A percentile compares a stretch with the other conserved stretches of the same genome.
Evolutionary conservation across 306 rosid genomes (phyloP).

Genomic region (Dalbergia cultrata): DNA sequence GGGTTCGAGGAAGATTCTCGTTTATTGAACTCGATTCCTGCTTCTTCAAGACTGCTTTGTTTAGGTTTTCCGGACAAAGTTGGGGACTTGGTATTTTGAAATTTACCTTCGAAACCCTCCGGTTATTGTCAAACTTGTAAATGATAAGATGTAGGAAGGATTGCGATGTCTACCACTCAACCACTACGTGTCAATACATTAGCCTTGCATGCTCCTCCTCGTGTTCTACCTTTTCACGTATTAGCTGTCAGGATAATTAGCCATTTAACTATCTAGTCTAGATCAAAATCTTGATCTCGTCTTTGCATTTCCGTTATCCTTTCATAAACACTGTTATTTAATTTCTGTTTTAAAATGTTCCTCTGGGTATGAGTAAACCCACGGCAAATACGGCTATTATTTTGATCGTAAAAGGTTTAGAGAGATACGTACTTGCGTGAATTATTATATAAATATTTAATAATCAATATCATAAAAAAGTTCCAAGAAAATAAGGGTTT

Average conservation of each 20-base stretch:
- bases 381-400: neutral
- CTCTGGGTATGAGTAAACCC: neutral
- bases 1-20: neutral
- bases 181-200: neutral
- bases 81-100: neutral
- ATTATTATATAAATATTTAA: too few species aligned
- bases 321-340: neutral
- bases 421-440: neutral
- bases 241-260: neutral
- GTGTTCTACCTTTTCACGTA: neutral
- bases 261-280: too few species aligned
- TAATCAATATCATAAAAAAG: neutral
- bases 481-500: neutral
- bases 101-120: neutral
- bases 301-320: neutral
- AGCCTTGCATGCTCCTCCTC: neutral
- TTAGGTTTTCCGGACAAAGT: neutral
- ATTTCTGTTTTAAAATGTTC: neutral
- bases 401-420: neutral
- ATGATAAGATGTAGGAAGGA: neutral
- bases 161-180: neutral
- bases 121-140: neutral
- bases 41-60: conserved; percentile 17
- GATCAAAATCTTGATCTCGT: neutral
- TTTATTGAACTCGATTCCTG: neutral